Base-by-base conservation (phyloP, 257 asterid genomes). In the Fraxinus cuspidata region DNA sequence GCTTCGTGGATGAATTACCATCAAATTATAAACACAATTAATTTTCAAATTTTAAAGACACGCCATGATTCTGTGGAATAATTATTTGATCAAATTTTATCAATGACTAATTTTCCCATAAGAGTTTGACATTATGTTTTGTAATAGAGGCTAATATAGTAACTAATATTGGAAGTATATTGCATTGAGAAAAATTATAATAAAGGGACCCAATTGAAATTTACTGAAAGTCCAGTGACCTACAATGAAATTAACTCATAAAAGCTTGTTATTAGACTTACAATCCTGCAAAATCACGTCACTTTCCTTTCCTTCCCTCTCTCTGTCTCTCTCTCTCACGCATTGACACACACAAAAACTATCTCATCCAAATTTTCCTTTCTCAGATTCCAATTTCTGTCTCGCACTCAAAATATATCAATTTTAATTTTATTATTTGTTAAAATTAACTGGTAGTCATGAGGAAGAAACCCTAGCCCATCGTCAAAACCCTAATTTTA, bases 401-500 rank as follows among this genome's bases (percentile, higher is more conserved):
- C 21, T 7, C 67, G 31, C 32, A 60, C 31, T n/a, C 31, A 60
- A 21, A 60, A 12, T 25, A 2, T 21, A 56, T 60, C 68, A 9
- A 25, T 60, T 60, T 60, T 60, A 21, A 18, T 23, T 60, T 60
- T 60, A 9, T 25, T 21, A 25, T 21, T 60, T 60, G 32, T 60
- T 60, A 3, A 23, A 60, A 60, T 60, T 10, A 23, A 60, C 34
- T 8, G 58, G 75, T 72, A 40, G 44, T 42, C 40, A n/a, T 60
- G 75, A 44, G 68, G 80, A 70, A 47, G 84, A 70, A 80, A 80
- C 82, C 82, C 78, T 83, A 83, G 78, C 58, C 70, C 44, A 18
- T 6, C 70, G 53, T 47, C 15, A 35, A 37, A 77, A 51, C 80
- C 82, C 82, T 83, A 80, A 74, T 76, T 74, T 56, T 47, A 67